These are phyloP conservation scores for Rhodamnia argentea DNA, from an alignment of 345 rosid species.

Conservation along the genomic window DNA sequence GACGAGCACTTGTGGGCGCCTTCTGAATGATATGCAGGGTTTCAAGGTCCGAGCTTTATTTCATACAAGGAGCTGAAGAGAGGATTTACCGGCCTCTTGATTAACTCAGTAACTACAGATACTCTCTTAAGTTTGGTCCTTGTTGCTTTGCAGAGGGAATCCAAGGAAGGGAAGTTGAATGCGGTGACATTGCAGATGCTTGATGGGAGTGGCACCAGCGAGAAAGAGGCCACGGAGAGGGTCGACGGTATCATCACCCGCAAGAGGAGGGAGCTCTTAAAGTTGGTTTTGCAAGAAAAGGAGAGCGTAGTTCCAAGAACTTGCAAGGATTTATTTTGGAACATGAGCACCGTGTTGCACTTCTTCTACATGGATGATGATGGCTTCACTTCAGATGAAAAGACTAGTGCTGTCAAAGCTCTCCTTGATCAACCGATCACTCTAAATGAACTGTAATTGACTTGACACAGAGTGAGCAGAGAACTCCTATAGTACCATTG, in stretches of 20 bases:
- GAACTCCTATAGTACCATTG: neutral
- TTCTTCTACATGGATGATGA: constrained; percentile 64
- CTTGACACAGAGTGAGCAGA: neutral
- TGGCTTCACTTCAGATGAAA: constrained; percentile 55
- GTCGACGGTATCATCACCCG: constrained; percentile 17
- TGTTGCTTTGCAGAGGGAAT: constrained; percentile 46
- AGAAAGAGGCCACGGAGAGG: constrained; percentile 28
- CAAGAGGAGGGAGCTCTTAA: constrained; percentile 36
- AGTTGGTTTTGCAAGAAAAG: constrained; percentile 41
- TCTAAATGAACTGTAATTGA: neutral
- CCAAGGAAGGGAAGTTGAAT: constrained; percentile 62
- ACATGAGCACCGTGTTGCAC: constrained; percentile 63
- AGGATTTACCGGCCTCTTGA: neutral
- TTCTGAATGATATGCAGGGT: constrained; percentile 65
- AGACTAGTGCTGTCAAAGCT: constrained; percentile 33
- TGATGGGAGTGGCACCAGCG: constrained; percentile 15
- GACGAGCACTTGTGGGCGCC: constrained; percentile 79
- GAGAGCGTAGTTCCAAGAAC: constrained; percentile 49
- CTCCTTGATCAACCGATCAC: constrained; percentile 35
- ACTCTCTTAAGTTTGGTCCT: neutral
- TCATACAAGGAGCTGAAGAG: neutral
- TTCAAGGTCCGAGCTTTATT: constrained; percentile 34
- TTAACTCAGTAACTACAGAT: neutral
- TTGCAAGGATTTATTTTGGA: constrained; percentile 71
- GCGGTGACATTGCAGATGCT: constrained; percentile 48